These are phyloP conservation scores for Pseudozyma pruni DNA, from an alignment of 1,284 basidiomycete genomes.

Conservation along the genomic window DNA sequence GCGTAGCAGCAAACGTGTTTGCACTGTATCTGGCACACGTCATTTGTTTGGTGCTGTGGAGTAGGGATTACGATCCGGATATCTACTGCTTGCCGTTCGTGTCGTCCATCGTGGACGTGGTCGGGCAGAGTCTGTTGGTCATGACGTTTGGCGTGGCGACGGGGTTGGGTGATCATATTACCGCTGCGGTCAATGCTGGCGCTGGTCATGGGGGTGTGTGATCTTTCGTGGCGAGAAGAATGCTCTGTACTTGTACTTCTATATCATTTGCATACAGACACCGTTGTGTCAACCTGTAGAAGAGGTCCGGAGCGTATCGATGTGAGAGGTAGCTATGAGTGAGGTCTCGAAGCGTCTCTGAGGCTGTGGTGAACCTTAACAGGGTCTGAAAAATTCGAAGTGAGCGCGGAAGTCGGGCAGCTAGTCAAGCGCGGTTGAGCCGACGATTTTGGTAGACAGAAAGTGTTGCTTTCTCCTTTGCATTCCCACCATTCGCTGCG, in stretches of 20 bases:
- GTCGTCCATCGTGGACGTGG: conserved; percentile 86
- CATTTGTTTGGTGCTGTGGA: conserved; percentile 85
- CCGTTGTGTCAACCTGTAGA: too few species aligned
- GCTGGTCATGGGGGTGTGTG: conserved; percentile 49
- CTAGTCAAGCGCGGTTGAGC: conserved; percentile 2
- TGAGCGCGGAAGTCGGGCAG: conserved; percentile 4
- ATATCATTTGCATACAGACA: conserved; percentile 10
- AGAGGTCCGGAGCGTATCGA: too few species aligned
- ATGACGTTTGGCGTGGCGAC: conserved; percentile 70
- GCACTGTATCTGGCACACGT: conserved; percentile 78
- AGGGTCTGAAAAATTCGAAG: background rate
- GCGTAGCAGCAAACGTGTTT: conserved; percentile 60
- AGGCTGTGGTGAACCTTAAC: too few species aligned
- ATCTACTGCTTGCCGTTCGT: conserved; percentile 92
- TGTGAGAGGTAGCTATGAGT: too few species aligned
- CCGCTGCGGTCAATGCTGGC: conserved; percentile 42
- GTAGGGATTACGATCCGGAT: conserved; percentile 79
- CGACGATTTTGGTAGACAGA: conserved; percentile 5
- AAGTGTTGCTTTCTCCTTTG: conserved; percentile 1
- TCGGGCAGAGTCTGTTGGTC: conserved; percentile 83
- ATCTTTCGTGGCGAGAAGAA: too few species aligned
- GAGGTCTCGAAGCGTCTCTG: too few species aligned
- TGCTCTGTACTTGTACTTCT: conserved; percentile 20
- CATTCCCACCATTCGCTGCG: background rate
- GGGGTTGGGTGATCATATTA: conserved; percentile 61